Base-by-base conservation (phyloP, 257 asterid species). In the Thymus mandschuricus region DNA sequence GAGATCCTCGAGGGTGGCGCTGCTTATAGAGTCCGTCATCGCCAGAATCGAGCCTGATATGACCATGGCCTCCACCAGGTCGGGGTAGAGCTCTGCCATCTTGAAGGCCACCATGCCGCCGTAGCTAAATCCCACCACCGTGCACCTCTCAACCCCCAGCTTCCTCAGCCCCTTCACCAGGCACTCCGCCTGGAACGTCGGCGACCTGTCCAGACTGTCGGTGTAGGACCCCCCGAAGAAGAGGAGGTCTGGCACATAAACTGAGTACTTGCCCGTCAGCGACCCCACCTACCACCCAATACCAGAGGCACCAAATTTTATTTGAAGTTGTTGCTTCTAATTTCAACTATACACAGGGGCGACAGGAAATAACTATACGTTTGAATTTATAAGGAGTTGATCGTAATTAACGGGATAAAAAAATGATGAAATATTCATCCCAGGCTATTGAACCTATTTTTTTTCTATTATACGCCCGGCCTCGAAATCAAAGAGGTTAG, bases 101-200 rank as follows among this genome's bases (percentile, higher is more conserved):
- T 90, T 90, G 58, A 92, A 92, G 28, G 97, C 96, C 74, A 92
- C 98, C 98, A 90, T 88, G 30, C 98, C 98, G 9, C 98, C 98
- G 69, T 92, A 92, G 78, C 98, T 92, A 79, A 90, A 92, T 11
- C 96, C 98, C 59, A 92, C 93, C 76, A 88, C 79, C 41, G 86
- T 75, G 68, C 98, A 92, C 68, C 78, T 81, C 78, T 84, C 95
- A 1, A 92, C 44, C 0, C 97, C 92, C 50, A 92, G 79, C 83
- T 73, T 83, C 69, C 88, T 80, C 43, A 92, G 66, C 69, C 87
- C 96, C 70, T 81, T 77, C 5, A 66, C 86, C 59, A 92, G 79
- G 50, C 89, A 85, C 78, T 84, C 91, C 10, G 97, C 96, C 81
- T 92, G 97, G 72, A 92, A 88, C 49, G 61, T 34, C 54, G 97